phyloP scores from a whole-genome alignment of 331 rosid genomes.

The Pyracantha coccinea region DNA sequence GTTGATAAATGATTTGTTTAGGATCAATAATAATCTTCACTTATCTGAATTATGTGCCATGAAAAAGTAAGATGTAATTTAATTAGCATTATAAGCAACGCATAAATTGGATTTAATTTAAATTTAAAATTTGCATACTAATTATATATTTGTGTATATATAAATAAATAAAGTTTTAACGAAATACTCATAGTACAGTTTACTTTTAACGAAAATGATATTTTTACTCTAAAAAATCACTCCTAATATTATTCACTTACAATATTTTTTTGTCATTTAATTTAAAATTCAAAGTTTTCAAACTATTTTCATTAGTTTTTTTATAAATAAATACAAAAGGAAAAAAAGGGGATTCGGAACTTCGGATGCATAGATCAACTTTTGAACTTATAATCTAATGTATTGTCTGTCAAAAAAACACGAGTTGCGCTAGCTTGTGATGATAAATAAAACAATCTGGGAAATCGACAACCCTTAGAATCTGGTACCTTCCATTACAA shows the following conservation, averaged over 20 bases:
- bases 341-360: neutral
- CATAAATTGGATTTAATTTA: too few relatives aligned
- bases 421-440: neutral
- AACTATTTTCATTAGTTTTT: too few relatives aligned
- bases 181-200: too few relatives aligned
- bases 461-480: neutral
- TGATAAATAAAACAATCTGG: neutral
- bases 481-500: neutral
- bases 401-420: neutral
- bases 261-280: too few relatives aligned
- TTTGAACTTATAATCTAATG: neutral
- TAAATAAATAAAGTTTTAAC: too few relatives aligned
- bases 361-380: too few relatives aligned
- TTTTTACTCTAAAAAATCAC: too few relatives aligned
- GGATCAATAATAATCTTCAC: neutral
- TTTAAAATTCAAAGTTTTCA: too few relatives aligned
- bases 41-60: neutral
- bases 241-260: too few relatives aligned
- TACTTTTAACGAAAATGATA: too few relatives aligned
- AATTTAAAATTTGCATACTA: neutral
- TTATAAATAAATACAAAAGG: too few relatives aligned
- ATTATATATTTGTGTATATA: too few relatives aligned
- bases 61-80: neutral
- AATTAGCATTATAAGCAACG: neutral
- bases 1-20: neutral